A percentile compares a stretch with the other conserved stretches of the same genome.
Evolutionary conservation across 768 basidiomycete species (phyloP).

Genomic region (Hygrocybe punicea): DNA sequence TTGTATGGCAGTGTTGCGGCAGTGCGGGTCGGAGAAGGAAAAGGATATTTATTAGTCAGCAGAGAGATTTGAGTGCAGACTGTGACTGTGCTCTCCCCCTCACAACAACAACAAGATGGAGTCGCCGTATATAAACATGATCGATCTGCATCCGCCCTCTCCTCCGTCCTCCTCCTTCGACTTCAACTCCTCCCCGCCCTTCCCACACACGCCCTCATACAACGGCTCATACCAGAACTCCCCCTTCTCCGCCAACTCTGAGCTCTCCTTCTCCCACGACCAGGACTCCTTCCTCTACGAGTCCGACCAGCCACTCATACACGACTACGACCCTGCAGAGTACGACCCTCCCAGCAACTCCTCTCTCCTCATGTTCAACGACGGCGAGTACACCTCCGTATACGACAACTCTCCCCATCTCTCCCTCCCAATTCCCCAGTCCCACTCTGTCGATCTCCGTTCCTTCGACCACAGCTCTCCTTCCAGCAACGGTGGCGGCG

Average conservation of each 20-base stretch:
- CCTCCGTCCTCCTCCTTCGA: conserved; percentile 24
- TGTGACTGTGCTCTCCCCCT: not conserved
- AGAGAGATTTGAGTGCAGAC: too few relatives aligned
- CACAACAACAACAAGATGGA: not conserved
- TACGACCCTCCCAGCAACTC: conserved; percentile 58
- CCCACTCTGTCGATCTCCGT: conserved; percentile 16
- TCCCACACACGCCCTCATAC: conserved; percentile 54
- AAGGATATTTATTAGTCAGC: too few relatives aligned
- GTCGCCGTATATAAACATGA: conserved; percentile 19
- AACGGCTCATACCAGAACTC: conserved; percentile 69
- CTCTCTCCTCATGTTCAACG: conserved; percentile 57
- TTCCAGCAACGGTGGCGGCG: conserved; percentile 48
- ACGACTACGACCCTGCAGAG: conserved; percentile 70
- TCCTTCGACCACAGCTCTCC: conserved; percentile 65
- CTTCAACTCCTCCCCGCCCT: conserved; percentile 26
- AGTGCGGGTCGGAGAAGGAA: too few relatives aligned
- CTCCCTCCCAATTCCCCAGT: conserved; percentile 20
- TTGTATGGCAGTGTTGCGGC: too few relatives aligned
- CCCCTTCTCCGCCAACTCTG: conserved; percentile 64
- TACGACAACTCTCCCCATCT: conserved; percentile 40
- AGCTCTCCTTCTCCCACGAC: conserved; percentile 53
- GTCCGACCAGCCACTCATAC: conserved; percentile 37
- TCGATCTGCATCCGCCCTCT: conserved; percentile 18
- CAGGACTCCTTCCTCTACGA: conserved; percentile 51
- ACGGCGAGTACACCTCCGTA: conserved; percentile 45